Percentiles rank a stretch among this genome's conserved stretches.
Evolutionary conservation across 192 early-diverging fungal genomes (phyloP).

Genomic region (Backusella sp.): DNA sequence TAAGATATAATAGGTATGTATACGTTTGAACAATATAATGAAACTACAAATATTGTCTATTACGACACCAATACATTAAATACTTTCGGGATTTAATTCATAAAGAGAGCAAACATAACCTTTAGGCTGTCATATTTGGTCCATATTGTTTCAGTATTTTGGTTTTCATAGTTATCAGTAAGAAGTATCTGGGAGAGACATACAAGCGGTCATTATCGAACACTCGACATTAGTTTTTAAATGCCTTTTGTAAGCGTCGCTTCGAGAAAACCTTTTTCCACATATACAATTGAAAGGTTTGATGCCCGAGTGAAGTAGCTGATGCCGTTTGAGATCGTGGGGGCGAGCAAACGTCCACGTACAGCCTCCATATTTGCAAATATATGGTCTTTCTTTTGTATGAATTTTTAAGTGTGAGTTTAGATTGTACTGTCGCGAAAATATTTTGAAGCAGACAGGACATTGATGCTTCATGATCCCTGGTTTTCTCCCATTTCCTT

Average conservation of each 20-base stretch:
- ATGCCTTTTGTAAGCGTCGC: slow-evolving; percentile 71
- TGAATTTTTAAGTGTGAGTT: slow-evolving; percentile 74
- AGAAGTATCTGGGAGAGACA: neutral
- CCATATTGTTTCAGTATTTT: neutral
- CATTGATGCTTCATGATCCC: slow-evolving; percentile 1
- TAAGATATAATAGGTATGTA: too few species aligned
- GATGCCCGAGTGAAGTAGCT: slow-evolving; percentile 68
- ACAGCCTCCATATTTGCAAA: slow-evolving; percentile 56
- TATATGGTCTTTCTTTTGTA: slow-evolving; percentile 70
- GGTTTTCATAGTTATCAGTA: neutral
- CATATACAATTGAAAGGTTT: slow-evolving; percentile 77
- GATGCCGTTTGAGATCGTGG: slow-evolving; percentile 74
- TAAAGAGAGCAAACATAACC: too few species aligned
- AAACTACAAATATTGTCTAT: too few species aligned
- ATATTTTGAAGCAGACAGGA: slow-evolving; percentile 31
- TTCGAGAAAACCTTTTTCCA: slow-evolving; percentile 72
- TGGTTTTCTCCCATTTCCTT: neutral
- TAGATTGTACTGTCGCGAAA: slow-evolving; percentile 73
- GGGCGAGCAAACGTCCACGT: slow-evolving; percentile 60
- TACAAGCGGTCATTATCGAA: neutral
- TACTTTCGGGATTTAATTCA: too few species aligned
- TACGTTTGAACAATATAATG: too few species aligned
- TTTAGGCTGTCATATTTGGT: neutral
- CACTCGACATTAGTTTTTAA: neutral
- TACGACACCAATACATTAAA: too few species aligned